Percentiles rank a stretch among this genome's conserved stretches.
phyloP scores from a whole-genome alignment of 2,329 filamentous ascomycete genomes.

The Colletotrichum limetticola region DNA sequence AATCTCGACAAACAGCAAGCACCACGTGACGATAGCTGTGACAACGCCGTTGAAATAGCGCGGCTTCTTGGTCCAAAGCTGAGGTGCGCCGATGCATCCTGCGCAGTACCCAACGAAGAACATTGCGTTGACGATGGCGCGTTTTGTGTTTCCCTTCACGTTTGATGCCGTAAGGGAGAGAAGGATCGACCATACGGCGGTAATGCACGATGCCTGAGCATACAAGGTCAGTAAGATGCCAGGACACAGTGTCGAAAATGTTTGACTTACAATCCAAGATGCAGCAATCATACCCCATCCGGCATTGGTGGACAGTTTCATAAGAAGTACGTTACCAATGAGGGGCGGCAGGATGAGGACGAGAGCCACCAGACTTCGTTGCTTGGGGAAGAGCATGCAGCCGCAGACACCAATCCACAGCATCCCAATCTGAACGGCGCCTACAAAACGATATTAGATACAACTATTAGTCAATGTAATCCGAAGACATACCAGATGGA shows the following conservation, averaged over 20 bases:
- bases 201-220: constrained; percentile 53
- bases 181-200: constrained; percentile 52
- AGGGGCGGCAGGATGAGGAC: constrained; percentile 53
- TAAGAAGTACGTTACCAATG: constrained; percentile 54
- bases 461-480: no score
- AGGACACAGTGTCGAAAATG: background rate
- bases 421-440: constrained; percentile 56
- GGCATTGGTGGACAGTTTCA: constrained; percentile 50
- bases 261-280: constrained; percentile 52
- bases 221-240: background rate
- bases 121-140: constrained; percentile 55
- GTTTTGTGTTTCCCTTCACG: constrained; percentile 63
- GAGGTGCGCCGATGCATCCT: constrained; percentile 58
- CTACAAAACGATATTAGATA: constrained; percentile 31
- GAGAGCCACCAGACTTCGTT: constrained; percentile 51
- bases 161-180: constrained; percentile 59
- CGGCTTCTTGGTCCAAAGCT: constrained; percentile 57
- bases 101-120: constrained; percentile 63
- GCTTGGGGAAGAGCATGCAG: constrained; percentile 50
- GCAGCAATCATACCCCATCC: constrained; percentile 60
- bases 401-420: constrained; percentile 57
- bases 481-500: constrained; percentile 45
- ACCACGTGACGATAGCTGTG: constrained; percentile 55
- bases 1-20: constrained; percentile 47
- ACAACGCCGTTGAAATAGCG: constrained; percentile 59